Evolutionary conservation across 306 rosid species (phyloP).

Genomic region (Mimosa pudica): DNA sequence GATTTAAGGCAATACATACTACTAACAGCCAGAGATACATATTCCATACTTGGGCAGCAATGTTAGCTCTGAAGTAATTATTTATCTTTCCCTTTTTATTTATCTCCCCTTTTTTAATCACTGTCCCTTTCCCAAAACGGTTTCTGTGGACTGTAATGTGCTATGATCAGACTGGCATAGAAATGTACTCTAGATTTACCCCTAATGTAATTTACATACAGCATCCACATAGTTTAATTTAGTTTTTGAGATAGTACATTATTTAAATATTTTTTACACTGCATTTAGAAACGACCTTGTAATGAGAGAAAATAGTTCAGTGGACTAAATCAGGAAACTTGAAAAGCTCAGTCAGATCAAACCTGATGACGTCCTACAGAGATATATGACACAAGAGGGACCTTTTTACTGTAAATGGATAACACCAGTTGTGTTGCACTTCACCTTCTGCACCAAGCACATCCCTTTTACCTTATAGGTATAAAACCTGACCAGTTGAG

Average conservation of each 20-base stretch:
- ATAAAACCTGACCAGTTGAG: background rate
- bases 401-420: background rate
- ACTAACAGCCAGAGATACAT: conserved; percentile 84
- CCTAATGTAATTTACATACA: conserved; percentile 38
- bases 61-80: conserved; percentile 52
- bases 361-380: background rate
- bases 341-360: background rate
- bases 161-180: conserved; percentile 53
- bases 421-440: background rate
- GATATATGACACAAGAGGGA: background rate
- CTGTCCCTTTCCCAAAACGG: conserved; percentile 12
- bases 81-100: conserved; percentile 40
- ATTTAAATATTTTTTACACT: background rate
- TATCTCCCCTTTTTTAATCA: conserved; percentile 29
- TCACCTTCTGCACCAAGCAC: background rate
- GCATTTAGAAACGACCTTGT: background rate
- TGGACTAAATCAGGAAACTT: background rate
- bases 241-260: background rate
- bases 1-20: conserved; percentile 83
- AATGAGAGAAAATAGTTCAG: background rate
- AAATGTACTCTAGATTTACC: conserved; percentile 39
- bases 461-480: background rate
- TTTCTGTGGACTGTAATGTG: conserved; percentile 47
- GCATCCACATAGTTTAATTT: conserved; percentile 27
- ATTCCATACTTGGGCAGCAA: conserved; percentile 71